Base-by-base conservation (phyloP, 225 moss, liverwort and hornwort species). In the Marchantia polymorpha region DNA sequence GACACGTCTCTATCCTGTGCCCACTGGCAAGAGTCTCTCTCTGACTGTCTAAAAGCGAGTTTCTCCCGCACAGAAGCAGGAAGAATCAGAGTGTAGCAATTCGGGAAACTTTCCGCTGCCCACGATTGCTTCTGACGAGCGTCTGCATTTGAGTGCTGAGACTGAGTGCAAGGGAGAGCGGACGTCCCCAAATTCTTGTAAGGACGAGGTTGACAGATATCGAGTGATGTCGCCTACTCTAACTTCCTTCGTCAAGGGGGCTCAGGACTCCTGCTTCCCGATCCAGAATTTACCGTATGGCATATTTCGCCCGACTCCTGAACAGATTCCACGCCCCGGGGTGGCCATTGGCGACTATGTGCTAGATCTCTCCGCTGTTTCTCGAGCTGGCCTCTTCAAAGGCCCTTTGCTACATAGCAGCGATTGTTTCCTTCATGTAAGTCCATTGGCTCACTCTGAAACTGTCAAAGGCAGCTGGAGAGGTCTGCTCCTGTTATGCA, bases 271-370 rank as follows among this genome's bases (percentile, higher is more conserved):
- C 4, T 89, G 90, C 29, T 97, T 94, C 64, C 78, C 97, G 0
- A 84, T 97, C 20, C 91, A 94, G 84, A 97, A 97, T 76, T 83
- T 97, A 74, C 97, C 97, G 0, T 97, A 83, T 25, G 97, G 94
- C 6, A 89, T 97, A 59, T 97, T 97, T 50, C 85, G 93, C 10
- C 97, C 92, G 11, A 83, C 79, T 19, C 78, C 77, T n/a, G 89
- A 81, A 3, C 84, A 83, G 16, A 17, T 77, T 0, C 85, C 93
- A 0, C 90, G 93, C 0, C 88, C 93, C 1, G 97, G 97, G 9
- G 92, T 94, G 39, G 97, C 97, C 6, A 93, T 99, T 67, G 94
- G 94, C 10, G 91, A 92, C 14, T 86, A 78, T 10, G 93, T 99
- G 0, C 69, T 97, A 39, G 94, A 99, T 82, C 93, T 99, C 49